A percentile compares a stretch with the other conserved stretches of the same genome.
Conservation (phyloP, 345 rosid species). For the Salix koriyanagi region DNA sequence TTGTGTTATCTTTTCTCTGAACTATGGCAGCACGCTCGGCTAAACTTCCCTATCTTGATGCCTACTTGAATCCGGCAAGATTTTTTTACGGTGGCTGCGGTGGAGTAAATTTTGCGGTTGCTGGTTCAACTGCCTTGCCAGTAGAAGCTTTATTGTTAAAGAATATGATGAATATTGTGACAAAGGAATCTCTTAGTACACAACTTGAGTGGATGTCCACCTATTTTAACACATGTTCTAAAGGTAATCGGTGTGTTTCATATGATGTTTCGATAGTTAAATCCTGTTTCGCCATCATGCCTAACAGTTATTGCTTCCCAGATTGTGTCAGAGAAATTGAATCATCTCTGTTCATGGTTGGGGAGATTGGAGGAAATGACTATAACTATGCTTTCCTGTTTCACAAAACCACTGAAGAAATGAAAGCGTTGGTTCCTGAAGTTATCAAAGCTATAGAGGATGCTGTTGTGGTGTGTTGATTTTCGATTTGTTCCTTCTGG, state of each 20-base stretch:
- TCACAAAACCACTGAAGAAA: neutral
- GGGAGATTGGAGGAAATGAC: constrained; percentile 4
- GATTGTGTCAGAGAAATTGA: neutral
- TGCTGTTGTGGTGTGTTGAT: neutral
- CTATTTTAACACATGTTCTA: no score
- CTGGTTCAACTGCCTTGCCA: neutral
- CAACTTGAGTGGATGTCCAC: constrained; percentile 6
- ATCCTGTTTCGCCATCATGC: no score
- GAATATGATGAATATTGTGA: neutral
- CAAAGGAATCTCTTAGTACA: neutral
- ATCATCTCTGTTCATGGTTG: constrained; percentile 4
- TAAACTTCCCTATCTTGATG: constrained; percentile 8
- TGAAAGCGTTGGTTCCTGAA: neutral
- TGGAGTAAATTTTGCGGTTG: constrained; percentile 13
- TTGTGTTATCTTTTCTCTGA: no score
- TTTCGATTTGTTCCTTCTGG: neutral
- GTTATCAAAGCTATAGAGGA: neutral
- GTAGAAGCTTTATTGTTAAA: neutral
- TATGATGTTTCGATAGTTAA: no score
- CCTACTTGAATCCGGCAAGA: neutral
- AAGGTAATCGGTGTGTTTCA: no score
- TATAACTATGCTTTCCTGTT: neutral
- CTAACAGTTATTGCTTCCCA: neutral
- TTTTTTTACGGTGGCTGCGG: neutral
- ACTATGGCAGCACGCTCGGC: constrained; percentile 10